These are phyloP conservation scores for Euphorbia pulcherrima DNA, from an alignment of 345 rosid species.

Conservation along the genomic window DNA sequence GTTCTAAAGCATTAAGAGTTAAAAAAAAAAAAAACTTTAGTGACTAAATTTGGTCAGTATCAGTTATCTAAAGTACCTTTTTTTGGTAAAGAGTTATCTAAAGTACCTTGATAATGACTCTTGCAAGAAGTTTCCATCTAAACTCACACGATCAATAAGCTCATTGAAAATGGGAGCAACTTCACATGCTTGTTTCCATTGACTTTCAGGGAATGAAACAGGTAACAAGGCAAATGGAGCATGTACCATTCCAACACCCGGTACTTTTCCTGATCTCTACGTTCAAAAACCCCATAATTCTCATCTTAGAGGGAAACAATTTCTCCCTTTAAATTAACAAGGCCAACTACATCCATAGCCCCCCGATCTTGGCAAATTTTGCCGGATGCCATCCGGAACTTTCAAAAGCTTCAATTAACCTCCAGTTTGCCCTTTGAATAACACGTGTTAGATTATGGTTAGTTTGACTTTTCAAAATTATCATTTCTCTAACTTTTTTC, in stretches of 20 bases:
- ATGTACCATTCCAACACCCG: slow-evolving; percentile 92
- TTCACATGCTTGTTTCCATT: slow-evolving; percentile 81
- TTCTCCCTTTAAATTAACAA: neutral
- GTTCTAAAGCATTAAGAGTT: slow-evolving; percentile 51
- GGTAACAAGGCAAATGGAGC: slow-evolving; percentile 88
- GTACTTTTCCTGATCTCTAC: slow-evolving; percentile 79
- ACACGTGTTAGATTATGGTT: too few relatives aligned
- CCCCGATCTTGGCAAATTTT: too few relatives aligned
- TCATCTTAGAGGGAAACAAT: neutral
- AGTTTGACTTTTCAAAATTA: too few relatives aligned
- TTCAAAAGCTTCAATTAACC: too few relatives aligned
- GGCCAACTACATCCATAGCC: too few relatives aligned
- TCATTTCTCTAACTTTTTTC: too few relatives aligned
- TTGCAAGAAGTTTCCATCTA: slow-evolving; percentile 84
- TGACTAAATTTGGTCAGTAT: neutral
- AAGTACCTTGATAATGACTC: slow-evolving; percentile 71
- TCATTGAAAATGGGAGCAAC: slow-evolving; percentile 90
- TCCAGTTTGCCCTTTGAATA: too few relatives aligned
- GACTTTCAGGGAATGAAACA: slow-evolving; percentile 55
- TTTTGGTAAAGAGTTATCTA: too few relatives aligned
- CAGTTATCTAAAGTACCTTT: too few relatives aligned
- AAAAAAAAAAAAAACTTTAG: neutral
- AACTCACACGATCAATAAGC: slow-evolving; percentile 87
- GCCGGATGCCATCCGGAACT: too few relatives aligned
- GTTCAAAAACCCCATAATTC: slow-evolving; percentile 11